A percentile compares a stretch with the other conserved stretches of the same genome.
Conservation (phyloP, 2,329 filamentous ascomycete species). For the Arthrobotrys musiformis region DNA sequence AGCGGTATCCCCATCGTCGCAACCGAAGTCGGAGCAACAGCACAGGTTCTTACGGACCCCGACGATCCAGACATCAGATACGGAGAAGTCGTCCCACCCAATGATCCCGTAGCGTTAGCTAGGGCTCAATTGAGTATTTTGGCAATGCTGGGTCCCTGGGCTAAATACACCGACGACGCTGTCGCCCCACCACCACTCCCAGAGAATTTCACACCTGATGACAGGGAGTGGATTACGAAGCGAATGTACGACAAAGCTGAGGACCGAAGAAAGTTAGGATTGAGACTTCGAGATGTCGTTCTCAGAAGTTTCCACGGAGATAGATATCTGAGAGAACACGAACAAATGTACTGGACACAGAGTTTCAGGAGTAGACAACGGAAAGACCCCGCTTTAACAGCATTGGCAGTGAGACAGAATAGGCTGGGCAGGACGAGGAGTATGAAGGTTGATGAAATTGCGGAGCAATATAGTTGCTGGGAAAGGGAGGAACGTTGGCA, state of each 20-base stretch:
- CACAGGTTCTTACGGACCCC: slow-evolving; percentile 69
- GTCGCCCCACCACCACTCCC: slow-evolving; percentile 64
- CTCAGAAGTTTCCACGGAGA: slow-evolving; percentile 71
- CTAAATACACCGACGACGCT: slow-evolving; percentile 69
- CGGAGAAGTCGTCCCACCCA: slow-evolving; percentile 73
- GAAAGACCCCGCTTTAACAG: slow-evolving; percentile 33
- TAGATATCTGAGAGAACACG: slow-evolving; percentile 71
- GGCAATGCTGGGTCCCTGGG: slow-evolving; percentile 72
- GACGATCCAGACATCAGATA: slow-evolving; percentile 66
- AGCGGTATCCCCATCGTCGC: slow-evolving; percentile 70
- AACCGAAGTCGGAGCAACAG: slow-evolving; percentile 69
- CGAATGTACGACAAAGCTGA: slow-evolving; percentile 72
- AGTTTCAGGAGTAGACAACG: slow-evolving; percentile 47
- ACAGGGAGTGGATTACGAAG: slow-evolving; percentile 68
- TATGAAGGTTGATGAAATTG: slow-evolving; percentile 36
- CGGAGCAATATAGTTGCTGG: slow-evolving; percentile 41
- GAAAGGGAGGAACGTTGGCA: slow-evolving; percentile 46
- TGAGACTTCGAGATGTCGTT: slow-evolving; percentile 70
- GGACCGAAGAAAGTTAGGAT: slow-evolving; percentile 69
- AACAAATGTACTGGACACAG: slow-evolving; percentile 70
- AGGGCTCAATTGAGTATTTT: slow-evolving; percentile 73
- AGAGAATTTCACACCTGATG: slow-evolving; percentile 66
- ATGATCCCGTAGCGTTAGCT: slow-evolving; percentile 71
- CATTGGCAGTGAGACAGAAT: slow-evolving; percentile 36
- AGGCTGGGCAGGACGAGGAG: slow-evolving; percentile 46